Percentiles rank a stretch among this genome's conserved stretches.
phyloP scores from a whole-genome alignment of 257 asterid genomes.

The Solanum virginianum region DNA sequence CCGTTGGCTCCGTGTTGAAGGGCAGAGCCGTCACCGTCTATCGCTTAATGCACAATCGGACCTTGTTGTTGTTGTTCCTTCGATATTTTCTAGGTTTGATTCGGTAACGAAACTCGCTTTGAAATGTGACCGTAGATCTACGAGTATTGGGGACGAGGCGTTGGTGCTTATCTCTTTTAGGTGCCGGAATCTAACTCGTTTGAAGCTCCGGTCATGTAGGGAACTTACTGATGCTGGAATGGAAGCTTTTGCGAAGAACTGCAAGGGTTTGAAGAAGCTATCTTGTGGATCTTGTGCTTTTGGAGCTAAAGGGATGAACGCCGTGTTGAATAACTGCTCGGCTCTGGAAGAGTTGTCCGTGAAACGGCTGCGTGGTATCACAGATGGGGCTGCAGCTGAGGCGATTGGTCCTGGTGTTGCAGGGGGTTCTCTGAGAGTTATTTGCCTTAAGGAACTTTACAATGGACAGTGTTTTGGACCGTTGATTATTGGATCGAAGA shows the following conservation, averaged over 20 bases:
- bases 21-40: constrained; percentile 84
- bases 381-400: constrained; percentile 35
- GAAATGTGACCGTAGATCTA: constrained; percentile 89
- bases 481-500: constrained; percentile 51
- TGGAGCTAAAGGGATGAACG: constrained; percentile 72
- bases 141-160: constrained; percentile 55
- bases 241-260: constrained; percentile 41
- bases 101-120: constrained; percentile 71
- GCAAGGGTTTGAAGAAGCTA: constrained; percentile 55
- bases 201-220: constrained; percentile 84
- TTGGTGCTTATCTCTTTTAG: constrained; percentile 41
- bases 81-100: constrained; percentile 59
- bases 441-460: constrained; percentile 71
- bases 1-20: constrained; percentile 75
- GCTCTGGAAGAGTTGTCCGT: constrained; percentile 64
- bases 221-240: constrained; percentile 71
- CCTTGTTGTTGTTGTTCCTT: constrained; percentile 24
- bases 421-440: constrained; percentile 28
- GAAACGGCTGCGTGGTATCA: constrained; percentile 67
- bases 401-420: constrained; percentile 57
- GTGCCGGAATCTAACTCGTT: constrained; percentile 52
- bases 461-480: constrained; percentile 80
- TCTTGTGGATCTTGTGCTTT: constrained; percentile 80
- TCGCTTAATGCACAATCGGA: constrained; percentile 62
- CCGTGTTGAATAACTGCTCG: constrained; percentile 53